These are phyloP conservation scores for Arthroderma uncinatum DNA, from an alignment of 2,329 filamentous ascomycete genomes.

Conservation along the genomic window DNA sequence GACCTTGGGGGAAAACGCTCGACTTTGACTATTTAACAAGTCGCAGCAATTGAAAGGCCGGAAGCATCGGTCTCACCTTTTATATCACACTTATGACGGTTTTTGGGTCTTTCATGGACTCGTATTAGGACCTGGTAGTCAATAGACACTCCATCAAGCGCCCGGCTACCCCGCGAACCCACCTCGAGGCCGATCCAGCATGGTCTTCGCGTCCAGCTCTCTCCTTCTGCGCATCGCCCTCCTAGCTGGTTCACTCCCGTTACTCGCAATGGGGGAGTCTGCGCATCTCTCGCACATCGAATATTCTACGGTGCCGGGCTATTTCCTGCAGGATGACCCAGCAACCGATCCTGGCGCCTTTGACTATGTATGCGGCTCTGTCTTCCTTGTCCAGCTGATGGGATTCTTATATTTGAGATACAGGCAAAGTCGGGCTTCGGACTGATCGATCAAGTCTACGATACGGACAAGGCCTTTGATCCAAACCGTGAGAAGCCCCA, in stretches of 20 bases:
- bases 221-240: conserved; percentile 6
- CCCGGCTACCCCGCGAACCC: not conserved
- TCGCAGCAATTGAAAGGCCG: too few relatives aligned
- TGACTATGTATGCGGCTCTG: conserved; percentile 34
- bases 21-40: too few relatives aligned
- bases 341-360: conserved; percentile 37
- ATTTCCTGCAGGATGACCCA: conserved; percentile 43
- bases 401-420: not conserved
- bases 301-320: conserved; percentile 36
- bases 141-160: not conserved
- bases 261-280: conserved; percentile 11
- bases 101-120: not conserved
- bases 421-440: conserved; percentile 31
- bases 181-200: not conserved
- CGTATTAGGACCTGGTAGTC: not conserved
- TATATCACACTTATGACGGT: too few relatives aligned
- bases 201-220: not conserved
- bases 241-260: conserved; percentile 7
- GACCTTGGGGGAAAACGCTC: too few relatives aligned
- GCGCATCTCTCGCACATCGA: conserved; percentile 18
- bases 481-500: conserved; percentile 34
- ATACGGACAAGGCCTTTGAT: conserved; percentile 27
- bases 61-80: too few relatives aligned
- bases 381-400: not conserved
- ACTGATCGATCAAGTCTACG: conserved; percentile 38